These are phyloP conservation scores for Phytophthora idaei DNA, from an alignment of 352 stramenopile genomes.

Conservation along the genomic window DNA sequence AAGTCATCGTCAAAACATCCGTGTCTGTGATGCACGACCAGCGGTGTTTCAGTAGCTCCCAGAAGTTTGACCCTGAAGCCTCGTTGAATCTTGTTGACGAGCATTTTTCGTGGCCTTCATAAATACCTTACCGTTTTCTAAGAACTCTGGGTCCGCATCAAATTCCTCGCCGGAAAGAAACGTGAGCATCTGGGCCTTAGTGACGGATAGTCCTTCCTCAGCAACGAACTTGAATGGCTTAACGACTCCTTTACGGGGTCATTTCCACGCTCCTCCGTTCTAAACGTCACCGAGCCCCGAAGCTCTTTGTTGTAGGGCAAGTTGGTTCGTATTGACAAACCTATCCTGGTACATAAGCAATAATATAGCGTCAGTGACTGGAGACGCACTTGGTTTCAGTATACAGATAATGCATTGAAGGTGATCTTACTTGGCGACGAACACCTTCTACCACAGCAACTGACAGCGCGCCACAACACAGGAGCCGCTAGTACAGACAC, in stretches of 20 bases:
- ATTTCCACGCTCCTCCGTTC: not conserved
- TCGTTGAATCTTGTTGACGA: slow-evolving; percentile 12
- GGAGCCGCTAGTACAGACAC: not conserved
- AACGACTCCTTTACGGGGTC: not conserved
- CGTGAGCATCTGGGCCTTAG: not conserved
- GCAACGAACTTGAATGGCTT: not conserved
- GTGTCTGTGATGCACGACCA: not conserved
- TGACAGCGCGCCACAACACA: not conserved
- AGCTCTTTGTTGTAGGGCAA: not conserved
- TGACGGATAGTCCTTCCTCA: not conserved
- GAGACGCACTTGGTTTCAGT: no score
- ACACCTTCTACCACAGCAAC: no score
- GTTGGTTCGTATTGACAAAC: not conserved
- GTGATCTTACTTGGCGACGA: no score
- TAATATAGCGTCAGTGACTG: no score
- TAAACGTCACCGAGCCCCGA: not conserved
- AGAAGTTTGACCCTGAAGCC: slow-evolving; percentile 3
- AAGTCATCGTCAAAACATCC: not conserved
- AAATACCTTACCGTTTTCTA: not conserved
- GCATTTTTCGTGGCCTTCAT: slow-evolving; percentile 17
- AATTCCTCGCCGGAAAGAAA: not conserved
- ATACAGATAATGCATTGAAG: no score
- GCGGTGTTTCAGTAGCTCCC: not conserved
- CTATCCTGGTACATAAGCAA: not conserved
- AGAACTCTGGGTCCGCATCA: not conserved